Evolutionary conservation across 129 eudicot species (phyloP), one percentile per base, ranked within the genome.

Genomic region (Helichrysum umbraculigerum): DNA sequence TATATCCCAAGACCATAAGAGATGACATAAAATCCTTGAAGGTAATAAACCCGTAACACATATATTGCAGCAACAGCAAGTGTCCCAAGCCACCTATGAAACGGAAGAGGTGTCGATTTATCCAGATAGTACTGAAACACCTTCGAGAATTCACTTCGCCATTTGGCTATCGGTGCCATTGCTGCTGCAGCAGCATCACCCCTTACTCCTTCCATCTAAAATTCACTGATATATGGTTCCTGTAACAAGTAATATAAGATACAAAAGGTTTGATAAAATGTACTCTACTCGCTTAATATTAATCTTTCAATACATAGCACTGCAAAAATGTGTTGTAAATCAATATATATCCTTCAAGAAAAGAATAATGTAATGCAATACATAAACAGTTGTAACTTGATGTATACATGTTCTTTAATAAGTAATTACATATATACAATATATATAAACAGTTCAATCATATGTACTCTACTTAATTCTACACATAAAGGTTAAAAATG

Each of bases 41-140:
- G 73, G 42, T 72, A 83, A 72, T 83, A 88, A 22, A 88, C 92
- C 71, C 92, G 70, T 76, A 88, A 71, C 30, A 78, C 77, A 41
- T 88, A 88, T 47, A 85, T 57, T 3, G 81, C 41, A 17, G 81
- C 83, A 73, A 78, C 82, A 72, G 34, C 88, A 52, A 88, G 82
- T 22, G 92, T 85, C 80, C 85, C 89, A 17, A 88, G 74, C 92
- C 92, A 88, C 87, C 92, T 88, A 22, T 86, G 85, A 71, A 85
- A 79, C 1, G 77, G 79, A 81, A 80, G 89, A 34, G 89, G 89
- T 3, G 86, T 83, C 2, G 87, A 85, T 64, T 75, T 88, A 76
- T 88, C 92, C 65, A 85, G 70, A 78, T 88, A 83, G 60, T 62
- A 81, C 84, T 88, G 92, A 58, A 85, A 88, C 9, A 19, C 76